These are phyloP conservation scores for Ampelocalamus luodianensis DNA, from an alignment of 176 grass and related monocot genomes.

Conservation along the genomic window DNA sequence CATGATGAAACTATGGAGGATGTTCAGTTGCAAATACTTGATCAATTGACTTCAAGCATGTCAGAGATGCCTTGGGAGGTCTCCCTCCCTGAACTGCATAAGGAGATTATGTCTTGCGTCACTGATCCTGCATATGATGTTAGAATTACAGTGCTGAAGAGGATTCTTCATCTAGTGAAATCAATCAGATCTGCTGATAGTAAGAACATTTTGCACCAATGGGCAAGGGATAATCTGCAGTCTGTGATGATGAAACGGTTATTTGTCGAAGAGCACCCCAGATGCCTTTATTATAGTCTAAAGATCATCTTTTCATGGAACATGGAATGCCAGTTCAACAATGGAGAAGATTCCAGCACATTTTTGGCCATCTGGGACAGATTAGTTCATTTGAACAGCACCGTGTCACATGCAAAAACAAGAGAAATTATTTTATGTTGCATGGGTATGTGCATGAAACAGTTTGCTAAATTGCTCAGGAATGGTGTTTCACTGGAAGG, in stretches of 20 bases:
- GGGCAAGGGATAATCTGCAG: conserved; percentile 72
- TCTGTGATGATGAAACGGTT: conserved; percentile 60
- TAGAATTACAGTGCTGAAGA: conserved; percentile 82
- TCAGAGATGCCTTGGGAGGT: conserved; percentile 41
- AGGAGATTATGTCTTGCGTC: conserved; percentile 74
- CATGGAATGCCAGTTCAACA: conserved; percentile 50
- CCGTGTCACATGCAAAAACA: conserved; percentile 68
- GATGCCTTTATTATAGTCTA: conserved; percentile 85
- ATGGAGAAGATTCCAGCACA: conserved; percentile 56
- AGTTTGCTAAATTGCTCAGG: conserved; percentile 62
- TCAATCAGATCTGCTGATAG: conserved; percentile 52
- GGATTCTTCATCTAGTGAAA: conserved; percentile 73
- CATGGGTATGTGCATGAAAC: conserved; percentile 91
- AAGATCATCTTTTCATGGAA: conserved; percentile 90
- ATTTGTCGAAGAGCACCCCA: conserved; percentile 80
- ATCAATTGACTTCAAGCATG: conserved; percentile 40
- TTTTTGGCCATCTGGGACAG: conserved; percentile 78
- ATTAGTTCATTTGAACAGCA: conserved; percentile 73
- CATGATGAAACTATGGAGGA: conserved; percentile 51
- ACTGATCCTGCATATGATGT: conserved; percentile 84
- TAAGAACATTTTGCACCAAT: conserved; percentile 58
- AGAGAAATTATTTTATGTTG: conserved; percentile 82
- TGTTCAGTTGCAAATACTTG: conserved; percentile 57
- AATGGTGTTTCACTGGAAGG: conserved; percentile 40
- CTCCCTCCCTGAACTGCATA: conserved; percentile 62